Evolutionary conservation across 495 filamentous ascomycete genomes (phyloP).

Genomic region (Hyphodiscus hymeniophilus): DNA sequence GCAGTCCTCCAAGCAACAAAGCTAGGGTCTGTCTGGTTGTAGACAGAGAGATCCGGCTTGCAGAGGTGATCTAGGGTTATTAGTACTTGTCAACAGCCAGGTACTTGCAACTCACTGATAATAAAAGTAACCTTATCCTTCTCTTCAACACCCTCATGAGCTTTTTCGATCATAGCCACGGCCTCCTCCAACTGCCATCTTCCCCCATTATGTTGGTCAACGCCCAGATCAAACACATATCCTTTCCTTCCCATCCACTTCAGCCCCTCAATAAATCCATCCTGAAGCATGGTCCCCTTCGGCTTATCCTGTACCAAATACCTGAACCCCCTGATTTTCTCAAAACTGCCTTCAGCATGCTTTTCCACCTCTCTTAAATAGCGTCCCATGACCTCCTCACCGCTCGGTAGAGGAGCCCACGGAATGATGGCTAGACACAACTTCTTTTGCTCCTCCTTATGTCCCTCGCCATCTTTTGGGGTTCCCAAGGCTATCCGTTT

Average conservation of each 20-base stretch:
- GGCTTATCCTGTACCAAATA: conserved; percentile 76
- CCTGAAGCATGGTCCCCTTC: conserved; percentile 48
- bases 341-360: conserved; percentile 37
- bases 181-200: conserved; percentile 63
- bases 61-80: conserved; percentile 57
- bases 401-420: conserved; percentile 70
- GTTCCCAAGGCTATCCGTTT: conserved; percentile 52
- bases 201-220: conserved; percentile 64
- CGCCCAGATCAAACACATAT: conserved; percentile 70
- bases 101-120: conserved; percentile 50
- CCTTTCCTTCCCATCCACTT: conserved; percentile 54
- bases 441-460: conserved; percentile 36
- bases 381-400: conserved; percentile 37
- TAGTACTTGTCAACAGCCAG: conserved; percentile 5
- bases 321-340: conserved; percentile 57
- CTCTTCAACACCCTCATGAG: conserved; percentile 48
- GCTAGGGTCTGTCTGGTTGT: conserved; percentile 40
- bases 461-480: conserved; percentile 52
- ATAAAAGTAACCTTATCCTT: conserved; percentile 55
- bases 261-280: conserved; percentile 59
- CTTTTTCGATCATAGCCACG: conserved; percentile 60
- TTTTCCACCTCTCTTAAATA: conserved; percentile 45
- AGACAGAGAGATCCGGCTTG: conserved; percentile 65
- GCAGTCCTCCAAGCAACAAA: conserved; percentile 48
- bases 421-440: conserved; percentile 62